phyloP scores from a whole-genome alignment of 257 asterid species.

The Solanum piurae region DNA sequence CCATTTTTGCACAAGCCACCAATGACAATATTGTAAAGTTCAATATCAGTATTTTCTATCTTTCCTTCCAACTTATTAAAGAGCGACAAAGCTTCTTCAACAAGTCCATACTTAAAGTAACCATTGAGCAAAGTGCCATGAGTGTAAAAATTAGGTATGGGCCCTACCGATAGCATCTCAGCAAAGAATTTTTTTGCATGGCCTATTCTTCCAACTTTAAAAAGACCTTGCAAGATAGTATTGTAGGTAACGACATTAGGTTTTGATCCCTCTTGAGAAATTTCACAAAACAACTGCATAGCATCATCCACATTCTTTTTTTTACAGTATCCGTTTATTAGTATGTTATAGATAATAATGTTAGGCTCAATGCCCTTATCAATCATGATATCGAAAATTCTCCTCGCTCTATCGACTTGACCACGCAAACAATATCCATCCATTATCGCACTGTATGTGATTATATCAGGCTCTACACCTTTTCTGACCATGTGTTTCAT shows the following conservation, averaged over 20 bases:
- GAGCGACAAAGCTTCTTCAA: background rate
- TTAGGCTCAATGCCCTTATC: background rate
- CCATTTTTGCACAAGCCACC: background rate
- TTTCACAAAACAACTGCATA: background rate
- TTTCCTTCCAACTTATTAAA: background rate
- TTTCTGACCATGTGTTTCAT: background rate
- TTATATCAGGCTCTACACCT: background rate
- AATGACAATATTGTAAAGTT: background rate
- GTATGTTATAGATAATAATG: background rate
- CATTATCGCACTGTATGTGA: background rate
- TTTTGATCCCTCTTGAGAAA: background rate
- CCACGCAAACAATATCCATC: background rate
- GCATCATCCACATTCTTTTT: background rate
- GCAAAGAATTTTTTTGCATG: background rate
- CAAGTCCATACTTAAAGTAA: background rate
- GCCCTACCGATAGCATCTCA: background rate
- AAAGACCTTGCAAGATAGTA: background rate
- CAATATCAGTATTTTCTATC: background rate
- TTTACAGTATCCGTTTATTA: background rate
- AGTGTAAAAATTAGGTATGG: background rate
- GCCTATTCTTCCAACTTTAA: background rate
- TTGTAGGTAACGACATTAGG: background rate
- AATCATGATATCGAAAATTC: background rate
- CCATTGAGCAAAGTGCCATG: background rate
- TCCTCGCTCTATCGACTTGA: background rate